Percentiles rank a stretch among this genome's conserved stretches.
Conservation (phyloP, 176 grass and related monocot genomes). For the Panicum miliaceum region DNA sequence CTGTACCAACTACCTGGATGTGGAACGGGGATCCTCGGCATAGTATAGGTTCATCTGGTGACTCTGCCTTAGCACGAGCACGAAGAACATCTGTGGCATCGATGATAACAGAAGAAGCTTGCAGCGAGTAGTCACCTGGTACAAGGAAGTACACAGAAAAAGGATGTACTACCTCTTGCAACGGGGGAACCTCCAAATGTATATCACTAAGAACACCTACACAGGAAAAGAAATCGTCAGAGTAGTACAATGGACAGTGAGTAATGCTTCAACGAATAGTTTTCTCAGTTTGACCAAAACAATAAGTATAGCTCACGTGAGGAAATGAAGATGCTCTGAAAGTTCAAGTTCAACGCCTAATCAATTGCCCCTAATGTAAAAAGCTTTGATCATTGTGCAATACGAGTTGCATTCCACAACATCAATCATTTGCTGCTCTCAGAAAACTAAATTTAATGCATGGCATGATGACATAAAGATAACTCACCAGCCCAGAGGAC, state of each 20-base stretch:
- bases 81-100: slow-evolving; percentile 84
- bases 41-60: slow-evolving; percentile 79
- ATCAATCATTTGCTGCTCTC: background rate
- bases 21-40: slow-evolving; percentile 89
- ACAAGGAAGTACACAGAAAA: slow-evolving; percentile 96
- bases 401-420: background rate
- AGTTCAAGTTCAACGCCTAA: background rate
- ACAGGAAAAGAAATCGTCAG: slow-evolving; percentile 25
- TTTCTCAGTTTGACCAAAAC: background rate
- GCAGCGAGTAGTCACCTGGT: slow-evolving; percentile 87
- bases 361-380: background rate
- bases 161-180: slow-evolving; percentile 77
- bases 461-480: slow-evolving; percentile 16
- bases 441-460: slow-evolving; percentile 4
- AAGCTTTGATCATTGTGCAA: background rate
- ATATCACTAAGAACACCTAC: slow-evolving; percentile 82
- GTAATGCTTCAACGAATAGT: background rate
- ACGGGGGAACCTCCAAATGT: slow-evolving; percentile 80
- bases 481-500: slow-evolving; percentile 86
- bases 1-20: slow-evolving; percentile 70
- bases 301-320: background rate
- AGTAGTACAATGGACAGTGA: background rate
- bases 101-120: slow-evolving; percentile 76
- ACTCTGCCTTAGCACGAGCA: slow-evolving; percentile 78
- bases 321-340: background rate